A percentile compares a stretch with the other conserved stretches of the same genome.
phyloP scores from a whole-genome alignment of 75 land plant species.

The Pinus taeda region DNA sequence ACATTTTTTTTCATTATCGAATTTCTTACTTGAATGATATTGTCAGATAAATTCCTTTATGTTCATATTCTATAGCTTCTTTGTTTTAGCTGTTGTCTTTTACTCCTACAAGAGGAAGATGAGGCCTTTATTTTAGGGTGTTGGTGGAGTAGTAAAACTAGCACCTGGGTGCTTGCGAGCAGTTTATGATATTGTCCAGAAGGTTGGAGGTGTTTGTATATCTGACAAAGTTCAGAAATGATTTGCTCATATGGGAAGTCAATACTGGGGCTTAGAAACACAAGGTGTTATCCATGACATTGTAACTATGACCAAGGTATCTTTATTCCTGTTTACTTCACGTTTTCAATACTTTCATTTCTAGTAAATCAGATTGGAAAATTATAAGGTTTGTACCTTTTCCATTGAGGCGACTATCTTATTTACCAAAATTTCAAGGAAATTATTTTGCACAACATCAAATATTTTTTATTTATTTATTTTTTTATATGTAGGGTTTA shows the following conservation, averaged over 20 bases:
- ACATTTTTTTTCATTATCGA: not conserved
- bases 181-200: constrained; percentile 68
- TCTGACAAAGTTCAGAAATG: constrained; percentile 94
- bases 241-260: constrained; percentile 86
- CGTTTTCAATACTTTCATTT: not conserved
- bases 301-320: constrained; percentile 93
- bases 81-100: not conserved
- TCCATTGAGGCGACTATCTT: not conserved
- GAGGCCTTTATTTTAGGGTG: too few species aligned
- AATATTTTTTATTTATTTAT: too few species aligned
- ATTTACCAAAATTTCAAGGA: not conserved
- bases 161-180: constrained; percentile 90
- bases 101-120: too few species aligned
- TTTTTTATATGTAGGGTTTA: too few species aligned
- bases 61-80: not conserved
- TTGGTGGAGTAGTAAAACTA: constrained; percentile 89
- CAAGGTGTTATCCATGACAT: constrained; percentile 91
- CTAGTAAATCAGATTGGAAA: not conserved
- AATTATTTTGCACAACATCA: too few species aligned
- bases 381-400: not conserved
- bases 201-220: constrained; percentile 92
- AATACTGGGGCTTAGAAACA: constrained; percentile 90
- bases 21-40: too few species aligned
- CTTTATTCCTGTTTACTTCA: too few species aligned
- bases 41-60: not conserved